A percentile compares a stretch with the other conserved stretches of the same genome.
phyloP scores from a whole-genome alignment of 192 early-diverging fungal genomes.

The Linnemannia zychae region DNA sequence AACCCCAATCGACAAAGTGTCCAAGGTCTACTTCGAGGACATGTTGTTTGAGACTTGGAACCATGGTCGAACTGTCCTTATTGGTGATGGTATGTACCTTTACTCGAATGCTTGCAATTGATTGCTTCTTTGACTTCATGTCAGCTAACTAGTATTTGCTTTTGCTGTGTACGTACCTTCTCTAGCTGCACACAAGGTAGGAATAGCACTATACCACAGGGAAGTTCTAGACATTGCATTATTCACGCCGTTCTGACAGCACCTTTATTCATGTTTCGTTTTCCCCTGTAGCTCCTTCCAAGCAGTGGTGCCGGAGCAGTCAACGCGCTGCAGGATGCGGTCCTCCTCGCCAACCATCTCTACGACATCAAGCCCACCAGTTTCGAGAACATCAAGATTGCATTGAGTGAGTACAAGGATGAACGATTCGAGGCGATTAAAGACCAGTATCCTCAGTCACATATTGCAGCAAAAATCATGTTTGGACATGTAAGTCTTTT shows the following conservation, averaged over 20 bases:
- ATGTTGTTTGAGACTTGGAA: background rate
- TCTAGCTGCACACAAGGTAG: background rate
- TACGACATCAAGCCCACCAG: constrained; percentile 10
- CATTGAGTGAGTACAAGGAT: background rate
- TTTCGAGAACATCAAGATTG: background rate
- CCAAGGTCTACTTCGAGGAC: constrained; percentile 15
- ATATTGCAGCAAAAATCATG: background rate
- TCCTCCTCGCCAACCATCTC: background rate
- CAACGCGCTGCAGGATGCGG: constrained; percentile 14
- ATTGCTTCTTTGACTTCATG: background rate
- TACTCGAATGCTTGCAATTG: background rate
- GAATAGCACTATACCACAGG: background rate
- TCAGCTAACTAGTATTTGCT: background rate
- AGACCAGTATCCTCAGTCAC: background rate
- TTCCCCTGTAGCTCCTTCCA: background rate
- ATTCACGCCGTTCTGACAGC: background rate
- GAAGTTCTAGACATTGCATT: background rate
- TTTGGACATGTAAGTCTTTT: background rate
- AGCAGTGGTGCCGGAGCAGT: constrained; percentile 12
- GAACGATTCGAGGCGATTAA: background rate
- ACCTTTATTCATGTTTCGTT: background rate
- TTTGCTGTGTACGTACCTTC: background rate
- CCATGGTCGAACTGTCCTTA: background rate
- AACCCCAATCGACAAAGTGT: constrained; percentile 7
- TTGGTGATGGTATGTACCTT: constrained; percentile 7